These are phyloP conservation scores for Kurtzmaniella fragi DNA, from an alignment of 805 yeast genomes.

Conservation along the genomic window DNA sequence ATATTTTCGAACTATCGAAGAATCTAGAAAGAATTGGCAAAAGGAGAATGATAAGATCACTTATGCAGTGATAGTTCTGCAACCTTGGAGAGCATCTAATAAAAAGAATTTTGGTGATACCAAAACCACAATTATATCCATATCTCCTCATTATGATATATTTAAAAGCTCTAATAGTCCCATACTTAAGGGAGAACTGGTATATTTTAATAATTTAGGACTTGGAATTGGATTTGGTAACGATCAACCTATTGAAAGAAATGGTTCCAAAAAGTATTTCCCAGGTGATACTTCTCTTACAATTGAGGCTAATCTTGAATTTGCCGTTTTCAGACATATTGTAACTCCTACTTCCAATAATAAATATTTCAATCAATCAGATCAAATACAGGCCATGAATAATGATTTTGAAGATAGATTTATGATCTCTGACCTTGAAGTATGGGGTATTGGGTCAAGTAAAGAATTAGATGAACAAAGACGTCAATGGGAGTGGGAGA, in stretches of 20 bases:
- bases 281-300: conserved; percentile 82
- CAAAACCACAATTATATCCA: conserved; percentile 53
- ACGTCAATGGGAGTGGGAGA: conserved; percentile 88
- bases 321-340: conserved; percentile 70
- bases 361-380: conserved; percentile 22
- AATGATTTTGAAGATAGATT: conserved; percentile 63
- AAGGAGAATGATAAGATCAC: conserved; percentile 39
- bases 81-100: conserved; percentile 77
- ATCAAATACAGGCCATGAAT: conserved; percentile 9
- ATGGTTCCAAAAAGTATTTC: conserved; percentile 38
- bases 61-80: conserved; percentile 59
- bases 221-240: conserved; percentile 84
- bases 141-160: conserved; percentile 61
- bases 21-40: conserved; percentile 26
- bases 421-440: conserved; percentile 71
- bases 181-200: conserved; percentile 29
- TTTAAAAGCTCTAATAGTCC: conserved; percentile 30
- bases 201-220: conserved; percentile 68
- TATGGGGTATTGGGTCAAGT: conserved; percentile 86
- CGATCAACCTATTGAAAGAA: conserved; percentile 54
- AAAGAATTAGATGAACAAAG: conserved; percentile 74
- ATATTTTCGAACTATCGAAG: conserved; percentile 23
- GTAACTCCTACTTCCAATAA: conserved; percentile 27
- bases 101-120: conserved; percentile 67
- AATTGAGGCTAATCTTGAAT: conserved; percentile 72